A percentile compares a stretch with the other conserved stretches of the same genome.
Conservation (phyloP, 2,329 filamentous ascomycete species). For the Aspergillus texensis region DNA sequence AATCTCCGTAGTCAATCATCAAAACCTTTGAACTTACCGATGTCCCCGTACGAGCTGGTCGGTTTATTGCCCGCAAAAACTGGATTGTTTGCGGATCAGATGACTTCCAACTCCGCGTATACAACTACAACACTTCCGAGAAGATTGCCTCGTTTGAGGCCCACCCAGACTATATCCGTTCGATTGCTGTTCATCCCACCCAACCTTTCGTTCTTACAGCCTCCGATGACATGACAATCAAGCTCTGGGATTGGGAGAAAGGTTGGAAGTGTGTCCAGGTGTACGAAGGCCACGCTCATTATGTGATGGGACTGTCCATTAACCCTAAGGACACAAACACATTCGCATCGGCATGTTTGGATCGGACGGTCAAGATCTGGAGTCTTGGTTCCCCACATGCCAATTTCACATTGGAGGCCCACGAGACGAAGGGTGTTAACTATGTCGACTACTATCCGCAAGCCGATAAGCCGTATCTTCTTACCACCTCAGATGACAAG, state of each 20-base stretch:
- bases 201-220: constrained; percentile 95
- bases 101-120: constrained; percentile 85
- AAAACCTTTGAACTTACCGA: constrained; percentile 99
- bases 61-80: constrained; percentile 97
- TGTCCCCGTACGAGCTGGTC: constrained; percentile 93
- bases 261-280: constrained; percentile 97
- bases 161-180: constrained; percentile 97
- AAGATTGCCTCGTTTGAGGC: constrained; percentile 97
- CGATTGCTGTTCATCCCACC: constrained; percentile 92
- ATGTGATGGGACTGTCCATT: constrained; percentile 95
- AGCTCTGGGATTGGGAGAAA: constrained; percentile 99
- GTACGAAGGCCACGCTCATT: constrained; percentile 95
- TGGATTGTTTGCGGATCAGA: constrained; percentile 97
- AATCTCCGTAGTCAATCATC: constrained; percentile 69
- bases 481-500: constrained; percentile 94
- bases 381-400: constrained; percentile 89
- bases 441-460: constrained; percentile 86
- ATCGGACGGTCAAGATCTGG: constrained; percentile 98
- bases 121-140: constrained; percentile 99
- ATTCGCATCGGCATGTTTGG: constrained; percentile 90
- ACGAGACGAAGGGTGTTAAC: constrained; percentile 97
- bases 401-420: constrained; percentile 95
- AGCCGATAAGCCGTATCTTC: constrained; percentile 76
- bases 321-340: constrained; percentile 97
- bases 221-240: constrained; percentile 98